Evolutionary conservation across 208 protist genomes (phyloP), one percentile per base, ranked within the genome.

Genomic region (Herpetomonas samuelpessoai): DNA sequence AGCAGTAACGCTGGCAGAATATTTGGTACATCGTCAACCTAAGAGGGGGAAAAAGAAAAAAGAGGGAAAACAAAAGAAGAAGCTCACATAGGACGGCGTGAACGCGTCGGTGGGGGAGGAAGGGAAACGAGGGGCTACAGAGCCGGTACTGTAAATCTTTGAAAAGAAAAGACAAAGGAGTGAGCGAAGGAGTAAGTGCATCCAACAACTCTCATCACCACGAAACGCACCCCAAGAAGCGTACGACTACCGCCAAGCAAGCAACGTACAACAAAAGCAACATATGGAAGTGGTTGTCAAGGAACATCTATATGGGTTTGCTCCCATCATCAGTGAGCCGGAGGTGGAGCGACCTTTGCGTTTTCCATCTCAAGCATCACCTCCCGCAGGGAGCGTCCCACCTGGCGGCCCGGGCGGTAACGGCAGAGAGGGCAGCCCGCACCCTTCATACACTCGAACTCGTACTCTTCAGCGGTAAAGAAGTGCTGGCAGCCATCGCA

Each of bases 401-500:
- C 73, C 51, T 89, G 71, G 38, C 62, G 60, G 4, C 82, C 79
- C 25, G 83, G 84, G 38, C 84, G 83, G 60, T 87, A 79, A 2
- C 85, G 76, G 72, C 95, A 98, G 19, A 98, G 57, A 3, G 95
- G 93, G 63, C 95, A 98, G 6, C 82, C 79, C 41, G 66, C 76
- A 2, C 87, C 89, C 63, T 95, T 88, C 75, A 96, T 92, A 59
- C 75, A 85, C 69, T 93, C 84, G 27, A 75, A 78, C 81, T 97
- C 93, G 64, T 96, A 97, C 38, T 97, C 91, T 1, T 80, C 77
- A 12, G 77, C 83, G 62, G 83, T 72, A 71, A 98, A 98, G 63
- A 98, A 97, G 76, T 97, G 96, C 68, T 96, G 91, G 74, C 96
- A 98, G n/a, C 79, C 72, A 3, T 68, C 65, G 69, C 94, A 98